phyloP scores from a whole-genome alignment of 352 stramenopile species.

The Globisporangium carolinianum region DNA sequence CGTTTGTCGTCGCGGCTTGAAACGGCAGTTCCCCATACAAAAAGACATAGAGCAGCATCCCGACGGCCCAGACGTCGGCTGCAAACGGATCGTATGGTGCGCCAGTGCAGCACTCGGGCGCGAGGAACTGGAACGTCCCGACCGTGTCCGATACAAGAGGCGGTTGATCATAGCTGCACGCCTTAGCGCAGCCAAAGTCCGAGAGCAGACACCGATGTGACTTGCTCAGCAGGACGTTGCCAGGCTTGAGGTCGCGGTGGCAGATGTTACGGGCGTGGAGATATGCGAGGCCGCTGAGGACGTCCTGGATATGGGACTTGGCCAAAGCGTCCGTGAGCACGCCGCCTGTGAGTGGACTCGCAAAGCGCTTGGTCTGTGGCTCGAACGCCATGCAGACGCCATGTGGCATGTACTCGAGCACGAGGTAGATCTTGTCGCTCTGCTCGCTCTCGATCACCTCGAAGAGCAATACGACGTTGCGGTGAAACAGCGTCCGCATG shows the following conservation, averaged over 20 bases:
- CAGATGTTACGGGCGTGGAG: conserved; percentile 69
- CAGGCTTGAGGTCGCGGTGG: conserved; percentile 88
- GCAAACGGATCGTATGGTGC: conserved; percentile 79
- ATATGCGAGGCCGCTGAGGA: conserved; percentile 77
- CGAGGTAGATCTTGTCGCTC: conserved; percentile 79
- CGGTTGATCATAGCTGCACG: too few relatives aligned
- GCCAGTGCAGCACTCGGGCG: conserved; percentile 82
- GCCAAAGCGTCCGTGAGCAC: conserved; percentile 59
- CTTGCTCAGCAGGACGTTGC: conserved; percentile 85
- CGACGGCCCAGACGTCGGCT: conserved; percentile 83
- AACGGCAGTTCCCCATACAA: conserved; percentile 81
- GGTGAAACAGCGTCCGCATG: conserved; percentile 86
- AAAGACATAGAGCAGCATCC: conserved; percentile 83
- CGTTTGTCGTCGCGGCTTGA: conserved; percentile 50
- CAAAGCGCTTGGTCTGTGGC: conserved; percentile 60
- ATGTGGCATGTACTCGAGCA: conserved; percentile 81
- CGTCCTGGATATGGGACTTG: conserved; percentile 54
- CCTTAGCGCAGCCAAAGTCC: conserved; percentile 80
- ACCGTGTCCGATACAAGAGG: conserved; percentile 62
- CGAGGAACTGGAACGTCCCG: conserved; percentile 88
- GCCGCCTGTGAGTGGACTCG: conserved; percentile 45
- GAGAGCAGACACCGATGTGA: conserved; percentile 72
- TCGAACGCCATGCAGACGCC: conserved; percentile 82
- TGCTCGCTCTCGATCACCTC: conserved; percentile 83
- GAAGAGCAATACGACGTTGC: conserved; percentile 88